Base-by-base conservation (phyloP, 495 filamentous ascomycete genomes). In the Neurospora sp. region DNA sequence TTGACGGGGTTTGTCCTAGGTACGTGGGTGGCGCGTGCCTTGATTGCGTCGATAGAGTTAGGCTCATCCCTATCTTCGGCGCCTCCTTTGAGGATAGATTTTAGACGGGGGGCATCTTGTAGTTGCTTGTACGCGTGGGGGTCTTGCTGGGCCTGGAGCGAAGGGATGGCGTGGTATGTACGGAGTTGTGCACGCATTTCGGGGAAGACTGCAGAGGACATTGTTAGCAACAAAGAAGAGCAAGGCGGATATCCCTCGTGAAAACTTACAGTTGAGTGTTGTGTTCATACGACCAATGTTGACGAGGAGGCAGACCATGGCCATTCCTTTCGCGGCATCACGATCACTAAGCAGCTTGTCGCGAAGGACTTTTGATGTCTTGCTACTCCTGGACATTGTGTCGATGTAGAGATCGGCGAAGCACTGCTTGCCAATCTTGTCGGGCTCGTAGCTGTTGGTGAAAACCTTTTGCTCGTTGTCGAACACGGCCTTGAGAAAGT, bases 231-330 rank as follows among this genome's bases (percentile, higher is more conserved):
- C 74, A 71, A 61, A 27, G 42, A 22, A 72, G 69, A 69, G 42
- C 9, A 69, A 69, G 71, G 39, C 27, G 59, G 73, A 53, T 73
- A 70, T 39, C 68, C 48, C 16, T 40, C 8, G 20, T 40, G 10
- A 27, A 71, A 4, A 79, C 88, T 75, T 86, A 98, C 95, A 99
- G 81, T 99, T 99, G 31, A 99, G 84, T 0, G 96, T 99, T 17
- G 96, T 99, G 81, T 99, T 99, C 96, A 99, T 99, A 73, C 96
- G 87, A 59, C 96, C 96, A 74, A 99, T 91, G 79, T 99, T 99
- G 77, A 99, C 96, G 78, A 99, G 84, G 77, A 99, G 83, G 84
- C 96, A 99, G 72, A 99, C 94, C 96, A 99, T 99, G 9, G 96
- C 96, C 96, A 99, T 99, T 78, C 92, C 93, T 79, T 97, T 92